Evolutionary conservation across 129 eudicot species (phyloP), one percentile per base, ranked within the genome.

Genomic region (Saussurea involucrata): DNA sequence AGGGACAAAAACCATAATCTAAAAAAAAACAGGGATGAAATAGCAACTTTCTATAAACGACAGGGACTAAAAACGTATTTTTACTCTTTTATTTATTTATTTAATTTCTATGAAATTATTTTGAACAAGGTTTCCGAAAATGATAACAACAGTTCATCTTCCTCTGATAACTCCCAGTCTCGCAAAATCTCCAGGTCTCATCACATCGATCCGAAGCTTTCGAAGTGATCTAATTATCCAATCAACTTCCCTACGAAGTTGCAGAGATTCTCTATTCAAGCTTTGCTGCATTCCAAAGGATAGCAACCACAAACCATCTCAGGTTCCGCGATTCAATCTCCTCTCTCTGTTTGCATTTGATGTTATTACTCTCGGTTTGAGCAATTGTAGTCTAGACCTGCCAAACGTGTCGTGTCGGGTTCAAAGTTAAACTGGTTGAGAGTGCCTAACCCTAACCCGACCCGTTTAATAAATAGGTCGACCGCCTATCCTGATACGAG

Each of bases 211-310:
- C 12, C 53, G 49, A 79, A 78, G 34, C 64, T 69, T 27, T 15
- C 64, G 18, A 20, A 61, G 13, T 24, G 12, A 27, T 28, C 72
- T 8, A 9, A 40, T 27, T 7, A 20, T 42, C 36, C 67, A 24
- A 24, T 28, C 42, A 36, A 63, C 49, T 44, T 66, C 64, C 66
- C 11, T 77, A 57, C 15, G 21, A 53, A 21, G 37, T 31, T 64
- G 20, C 63, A 72, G 36, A 76, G 66, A 29, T 70, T 65, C 84
- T 78, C 68, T 82, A 40, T 71, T 71, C 74, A 81, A 75, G 77
- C 80, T 86, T 76, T 61, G 76, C 37, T 85, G 84, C 87, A 76
- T 73, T 37, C 63, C 31, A 66, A 74, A 85, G 11, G 72, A 63
- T 72, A 55, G 63, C 67, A 40, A 74, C 76, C 76, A 27, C 10